Evolutionary conservation across 2,329 filamentous ascomycete genomes (phyloP).

Genomic region (Huntiella moniliformis): DNA sequence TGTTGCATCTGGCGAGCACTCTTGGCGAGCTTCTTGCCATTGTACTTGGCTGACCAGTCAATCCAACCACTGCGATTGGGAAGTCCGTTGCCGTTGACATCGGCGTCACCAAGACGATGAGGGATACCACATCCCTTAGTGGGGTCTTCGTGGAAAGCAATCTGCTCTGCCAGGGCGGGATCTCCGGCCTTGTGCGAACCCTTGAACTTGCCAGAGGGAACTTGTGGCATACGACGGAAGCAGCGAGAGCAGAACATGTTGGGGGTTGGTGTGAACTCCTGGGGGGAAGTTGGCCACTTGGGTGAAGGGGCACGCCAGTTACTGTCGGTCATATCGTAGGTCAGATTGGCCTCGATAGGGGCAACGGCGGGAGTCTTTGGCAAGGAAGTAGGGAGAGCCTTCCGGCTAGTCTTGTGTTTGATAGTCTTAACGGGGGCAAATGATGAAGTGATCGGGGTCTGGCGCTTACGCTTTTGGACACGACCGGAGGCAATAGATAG

Average conservation of each 20-base stretch:
- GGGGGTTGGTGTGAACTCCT: constrained; percentile 1
- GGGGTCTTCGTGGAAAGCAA: constrained; percentile 8
- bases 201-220: constrained; percentile 1
- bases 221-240: constrained; percentile 6
- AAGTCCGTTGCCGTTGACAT: constrained; percentile 6
- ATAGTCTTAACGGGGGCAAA: background rate
- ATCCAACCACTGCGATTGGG: constrained; percentile 12
- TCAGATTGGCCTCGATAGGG: background rate
- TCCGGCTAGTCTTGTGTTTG: background rate
- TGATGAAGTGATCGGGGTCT: background rate
- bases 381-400: no score
- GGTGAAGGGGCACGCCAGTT: constrained; percentile 5
- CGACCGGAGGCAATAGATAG: no score
- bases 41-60: constrained; percentile 6
- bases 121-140: constrained; percentile 9
- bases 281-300: background rate
- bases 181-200: background rate
- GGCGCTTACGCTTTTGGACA: background rate
- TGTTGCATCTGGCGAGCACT: background rate
- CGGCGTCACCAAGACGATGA: constrained; percentile 5
- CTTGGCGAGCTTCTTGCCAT: constrained; percentile 3
- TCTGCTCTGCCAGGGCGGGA: constrained; percentile 3
- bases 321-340: background rate
- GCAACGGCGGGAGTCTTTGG: background rate
- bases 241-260: constrained; percentile 11